phyloP scores from a whole-genome alignment of 768 basidiomycete genomes.

The Tulasnella sp. region DNA sequence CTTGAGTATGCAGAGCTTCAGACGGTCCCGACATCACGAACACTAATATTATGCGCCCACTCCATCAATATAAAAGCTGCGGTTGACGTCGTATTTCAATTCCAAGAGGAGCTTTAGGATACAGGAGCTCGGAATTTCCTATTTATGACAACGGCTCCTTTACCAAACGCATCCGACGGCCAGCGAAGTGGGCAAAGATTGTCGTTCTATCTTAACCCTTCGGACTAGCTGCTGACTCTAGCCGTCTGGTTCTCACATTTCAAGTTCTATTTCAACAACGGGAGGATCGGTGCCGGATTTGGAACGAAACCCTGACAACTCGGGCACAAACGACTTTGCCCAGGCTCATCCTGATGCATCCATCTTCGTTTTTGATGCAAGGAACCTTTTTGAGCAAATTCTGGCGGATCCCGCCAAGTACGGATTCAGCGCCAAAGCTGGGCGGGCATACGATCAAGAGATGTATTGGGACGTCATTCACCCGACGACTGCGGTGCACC shows the following conservation, averaged over 20 bases:
- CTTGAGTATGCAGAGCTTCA: neutral
- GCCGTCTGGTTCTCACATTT: too few relatives aligned
- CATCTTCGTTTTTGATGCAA: slow-evolving; percentile 49
- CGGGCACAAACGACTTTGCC: slow-evolving; percentile 46
- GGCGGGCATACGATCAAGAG: slow-evolving; percentile 26
- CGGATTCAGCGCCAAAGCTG: slow-evolving; percentile 48
- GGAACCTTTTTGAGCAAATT: slow-evolving; percentile 51
- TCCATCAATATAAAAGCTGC: slow-evolving; percentile 17
- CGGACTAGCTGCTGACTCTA: neutral
- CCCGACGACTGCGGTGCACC: slow-evolving; percentile 20
- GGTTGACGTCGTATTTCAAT: slow-evolving; percentile 48
- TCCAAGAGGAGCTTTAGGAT: slow-evolving; percentile 55
- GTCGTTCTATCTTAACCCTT: neutral
- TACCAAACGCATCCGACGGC: slow-evolving; percentile 48
- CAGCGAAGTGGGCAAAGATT: neutral
- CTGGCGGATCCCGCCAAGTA: slow-evolving; percentile 52
- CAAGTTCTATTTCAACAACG: neutral
- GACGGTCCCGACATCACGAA: neutral
- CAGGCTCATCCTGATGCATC: slow-evolving; percentile 51
- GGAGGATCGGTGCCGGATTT: slow-evolving; percentile 39
- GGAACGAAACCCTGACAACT: slow-evolving; percentile 53
- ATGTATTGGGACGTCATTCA: slow-evolving; percentile 22
- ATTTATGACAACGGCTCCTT: slow-evolving; percentile 64
- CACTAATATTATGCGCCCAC: neutral
- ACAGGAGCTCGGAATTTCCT: slow-evolving; percentile 59